These are phyloP conservation scores for Candida verbasci DNA, from an alignment of 805 yeast genomes.

Conservation along the genomic window DNA sequence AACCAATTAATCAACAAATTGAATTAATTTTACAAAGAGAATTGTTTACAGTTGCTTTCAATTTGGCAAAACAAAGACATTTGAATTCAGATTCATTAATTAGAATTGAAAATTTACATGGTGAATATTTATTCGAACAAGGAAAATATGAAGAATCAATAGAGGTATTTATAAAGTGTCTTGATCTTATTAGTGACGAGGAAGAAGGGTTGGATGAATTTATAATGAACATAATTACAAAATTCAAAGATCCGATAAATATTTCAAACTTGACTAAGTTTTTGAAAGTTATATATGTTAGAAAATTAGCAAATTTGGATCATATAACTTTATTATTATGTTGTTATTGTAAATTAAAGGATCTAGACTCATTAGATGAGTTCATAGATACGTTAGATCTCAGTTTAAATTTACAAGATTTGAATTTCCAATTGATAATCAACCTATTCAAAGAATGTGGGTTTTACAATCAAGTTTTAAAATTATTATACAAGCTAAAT, in stretches of 20 bases:
- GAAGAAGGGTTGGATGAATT: constrained; percentile 31
- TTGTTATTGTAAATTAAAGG: constrained; percentile 73
- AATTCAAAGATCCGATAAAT: constrained; percentile 73
- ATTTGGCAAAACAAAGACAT: constrained; percentile 47
- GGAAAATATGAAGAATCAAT: constrained; percentile 68
- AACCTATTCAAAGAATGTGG: constrained; percentile 70
- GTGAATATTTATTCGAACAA: constrained; percentile 64
- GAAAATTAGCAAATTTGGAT: constrained; percentile 60
- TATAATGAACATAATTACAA: constrained; percentile 71
- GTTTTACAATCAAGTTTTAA: constrained; percentile 61
- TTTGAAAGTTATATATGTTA: constrained; percentile 54
- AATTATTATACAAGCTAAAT: constrained; percentile 64
- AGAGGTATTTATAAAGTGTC: constrained; percentile 58
- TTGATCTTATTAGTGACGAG: constrained; percentile 15
- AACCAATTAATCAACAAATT: constrained; percentile 61
- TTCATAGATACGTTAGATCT: constrained; percentile 47
- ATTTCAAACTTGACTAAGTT: constrained; percentile 61
- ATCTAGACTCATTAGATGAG: constrained; percentile 48
- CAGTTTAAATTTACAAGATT: constrained; percentile 28
- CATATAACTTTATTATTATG: constrained; percentile 79
- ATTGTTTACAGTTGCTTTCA: constrained; percentile 66
- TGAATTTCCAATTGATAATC: constrained; percentile 67
- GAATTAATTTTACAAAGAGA: constrained; percentile 66
- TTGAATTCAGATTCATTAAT: constrained; percentile 26
- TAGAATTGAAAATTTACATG: constrained; percentile 46